Evolutionary conservation across 192 early-diverging fungal species (phyloP).

Genomic region (Dimargaris xerosporica): DNA sequence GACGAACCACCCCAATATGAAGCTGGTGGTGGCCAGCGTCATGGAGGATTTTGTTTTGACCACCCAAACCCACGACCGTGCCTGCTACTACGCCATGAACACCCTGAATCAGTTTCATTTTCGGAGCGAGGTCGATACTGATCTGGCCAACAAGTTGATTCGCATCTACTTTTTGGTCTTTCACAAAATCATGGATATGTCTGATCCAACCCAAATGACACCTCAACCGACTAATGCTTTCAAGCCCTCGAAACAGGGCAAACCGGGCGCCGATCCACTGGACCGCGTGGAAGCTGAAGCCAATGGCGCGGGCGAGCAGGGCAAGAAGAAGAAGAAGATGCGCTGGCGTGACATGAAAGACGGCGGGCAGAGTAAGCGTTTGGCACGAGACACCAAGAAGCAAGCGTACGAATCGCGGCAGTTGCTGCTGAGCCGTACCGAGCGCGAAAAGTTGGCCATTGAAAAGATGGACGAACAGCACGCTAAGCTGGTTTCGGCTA

Average conservation of each 20-base stretch:
- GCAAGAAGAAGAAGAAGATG: slow-evolving; percentile 19
- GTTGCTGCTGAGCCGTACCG: too few relatives aligned
- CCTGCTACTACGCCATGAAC: slow-evolving; percentile 83
- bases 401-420: too few relatives aligned
- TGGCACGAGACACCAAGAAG: slow-evolving; percentile 21
- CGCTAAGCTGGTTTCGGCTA: slow-evolving; percentile 75
- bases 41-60: slow-evolving; percentile 77
- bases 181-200: slow-evolving; percentile 61
- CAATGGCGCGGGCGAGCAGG: slow-evolving; percentile 9
- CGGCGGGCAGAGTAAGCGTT: slow-evolving; percentile 9
- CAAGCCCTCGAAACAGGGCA: slow-evolving; percentile 11
- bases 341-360: slow-evolving; percentile 10
- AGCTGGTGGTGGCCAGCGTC: slow-evolving; percentile 69
- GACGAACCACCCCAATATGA: slow-evolving; percentile 67
- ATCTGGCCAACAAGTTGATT: slow-evolving; percentile 68
- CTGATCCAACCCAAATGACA: slow-evolving; percentile 24
- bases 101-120: slow-evolving; percentile 89
- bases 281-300: neutral
- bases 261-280: neutral
- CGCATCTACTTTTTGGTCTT: slow-evolving; percentile 88
- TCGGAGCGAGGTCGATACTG: slow-evolving; percentile 52
- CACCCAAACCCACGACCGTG: slow-evolving; percentile 51
- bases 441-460: slow-evolving; percentile 27
- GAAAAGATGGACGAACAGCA: slow-evolving; percentile 44
- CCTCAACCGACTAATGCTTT: slow-evolving; percentile 7